phyloP scores from a whole-genome alignment of 345 rosid genomes.

The Lepidium africanum region DNA sequence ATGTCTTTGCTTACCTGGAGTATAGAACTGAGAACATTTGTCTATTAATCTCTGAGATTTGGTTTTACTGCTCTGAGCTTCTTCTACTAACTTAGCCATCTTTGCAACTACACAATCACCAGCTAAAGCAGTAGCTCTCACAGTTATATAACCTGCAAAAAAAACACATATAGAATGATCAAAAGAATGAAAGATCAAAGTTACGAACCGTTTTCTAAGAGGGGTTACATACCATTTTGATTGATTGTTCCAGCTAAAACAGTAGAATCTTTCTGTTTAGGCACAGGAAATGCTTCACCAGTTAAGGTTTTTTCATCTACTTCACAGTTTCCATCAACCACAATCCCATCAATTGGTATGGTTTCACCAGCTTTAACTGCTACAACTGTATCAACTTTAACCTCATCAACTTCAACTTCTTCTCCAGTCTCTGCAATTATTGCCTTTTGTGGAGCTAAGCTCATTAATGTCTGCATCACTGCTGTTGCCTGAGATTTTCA shows the following conservation, averaged over 20 bases:
- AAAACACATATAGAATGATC: not conserved
- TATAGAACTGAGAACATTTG: conserved; percentile 62
- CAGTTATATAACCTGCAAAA: conserved; percentile 54
- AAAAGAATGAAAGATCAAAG: not conserved
- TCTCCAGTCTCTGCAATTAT: conserved; percentile 79
- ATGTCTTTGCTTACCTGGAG: conserved; percentile 50
- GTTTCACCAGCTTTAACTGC: conserved; percentile 84
- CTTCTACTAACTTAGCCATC: conserved; percentile 92
- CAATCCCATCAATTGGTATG: conserved; percentile 83
- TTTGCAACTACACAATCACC: conserved; percentile 81
- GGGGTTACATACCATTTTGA: conserved; percentile 43
- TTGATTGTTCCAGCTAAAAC: conserved; percentile 96
- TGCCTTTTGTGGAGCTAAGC: conserved; percentile 76
- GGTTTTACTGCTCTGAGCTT: conserved; percentile 83
- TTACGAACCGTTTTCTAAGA: not conserved
- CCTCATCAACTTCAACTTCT: conserved; percentile 66
- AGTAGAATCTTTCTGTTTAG: conserved; percentile 57
- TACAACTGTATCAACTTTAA: conserved; percentile 51
- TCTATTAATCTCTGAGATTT: conserved; percentile 70
- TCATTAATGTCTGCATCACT: conserved; percentile 76
- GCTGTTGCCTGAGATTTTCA: conserved; percentile 58
- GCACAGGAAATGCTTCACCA: conserved; percentile 82
- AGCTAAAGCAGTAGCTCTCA: conserved; percentile 73
- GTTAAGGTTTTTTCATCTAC: conserved; percentile 91
- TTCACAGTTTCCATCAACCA: conserved; percentile 76